Base-by-base conservation (phyloP, 106 monocot species). In the Triglochin maritima region DNA sequence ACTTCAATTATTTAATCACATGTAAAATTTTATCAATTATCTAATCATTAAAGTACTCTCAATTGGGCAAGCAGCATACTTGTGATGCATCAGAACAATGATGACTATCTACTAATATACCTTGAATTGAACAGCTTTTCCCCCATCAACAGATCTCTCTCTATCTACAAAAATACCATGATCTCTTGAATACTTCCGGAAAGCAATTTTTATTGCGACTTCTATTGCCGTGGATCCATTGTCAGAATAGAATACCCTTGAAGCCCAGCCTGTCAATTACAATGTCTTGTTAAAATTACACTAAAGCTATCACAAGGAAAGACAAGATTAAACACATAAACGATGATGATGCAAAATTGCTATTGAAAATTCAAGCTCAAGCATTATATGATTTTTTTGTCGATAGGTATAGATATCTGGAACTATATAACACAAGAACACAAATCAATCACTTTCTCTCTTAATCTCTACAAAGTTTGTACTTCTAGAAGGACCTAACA, bases 151-250 rank as follows among this genome's bases (percentile, higher is more conserved):
- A 4, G 11, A 63, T 43, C 64, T 78, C 9, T 51, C 68, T 57
- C 49, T 66, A 74, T 78, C 69, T 29, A 47, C 3, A 71, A 49
- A 43, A 16, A 92, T 73, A 13, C 80, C 76, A 70, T 82, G 80
- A 75, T 98, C 96, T 67, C 55, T 54, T 45, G 67, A 63, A 68
- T 77, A 91, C 81, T 98, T 91, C 10, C 88, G 83, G 58, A 98
- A 92, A 66, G 88, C 96, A 91, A 98, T 98, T 72, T 92, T 98
- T 43, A 98, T 77, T 17, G 98, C 98, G 72, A 98, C 86, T 89
- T 98, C 98, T 79, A 92, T 70, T 75, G 98, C 88, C 11, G 98
- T 92, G 0, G 98, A 98, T 62, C 98, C 98, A 79, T 98, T 98
- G 78, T 98, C 98, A 68, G 98, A 98, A 82, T 77, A 98, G 77